A percentile compares a stretch with the other conserved stretches of the same genome.
Conservation (phyloP, 495 filamentous ascomycete species). For the Pseudotulostoma volvatum region DNA sequence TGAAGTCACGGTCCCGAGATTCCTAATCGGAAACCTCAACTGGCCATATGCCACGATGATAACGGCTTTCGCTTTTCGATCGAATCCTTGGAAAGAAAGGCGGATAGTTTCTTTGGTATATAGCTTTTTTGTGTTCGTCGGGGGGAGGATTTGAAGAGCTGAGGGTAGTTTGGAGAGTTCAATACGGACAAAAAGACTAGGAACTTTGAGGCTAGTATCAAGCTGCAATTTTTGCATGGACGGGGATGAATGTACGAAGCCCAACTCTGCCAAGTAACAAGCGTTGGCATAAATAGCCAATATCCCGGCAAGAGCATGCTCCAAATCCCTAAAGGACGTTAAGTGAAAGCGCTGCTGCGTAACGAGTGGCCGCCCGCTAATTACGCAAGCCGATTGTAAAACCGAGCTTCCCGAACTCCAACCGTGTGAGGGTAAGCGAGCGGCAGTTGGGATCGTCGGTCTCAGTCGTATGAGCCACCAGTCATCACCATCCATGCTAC, state of each 20-base stretch:
- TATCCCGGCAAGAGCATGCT: slow-evolving; percentile 24
- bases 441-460: slow-evolving; percentile 4
- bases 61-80: slow-evolving; percentile 15
- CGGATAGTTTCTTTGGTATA: slow-evolving; percentile 22
- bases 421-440: background rate
- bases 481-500: slow-evolving; percentile 54
- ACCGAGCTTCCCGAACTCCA: slow-evolving; percentile 1
- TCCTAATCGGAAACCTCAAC: slow-evolving; percentile 12
- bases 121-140: slow-evolving; percentile 13
- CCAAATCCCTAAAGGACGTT: slow-evolving; percentile 20
- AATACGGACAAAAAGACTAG: slow-evolving; percentile 24
- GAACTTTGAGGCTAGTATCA: slow-evolving; percentile 15
- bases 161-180: slow-evolving; percentile 16
- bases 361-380: slow-evolving; percentile 4
- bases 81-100: slow-evolving; percentile 27
- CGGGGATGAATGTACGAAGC: slow-evolving; percentile 17
- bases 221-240: slow-evolving; percentile 21
- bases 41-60: slow-evolving; percentile 27
- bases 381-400: slow-evolving; percentile 2
- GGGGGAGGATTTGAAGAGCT: slow-evolving; percentile 17
- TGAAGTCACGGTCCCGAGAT: slow-evolving; percentile 13
- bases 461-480: slow-evolving; percentile 58
- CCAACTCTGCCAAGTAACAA: slow-evolving; percentile 20
- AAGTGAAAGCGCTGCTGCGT: slow-evolving; percentile 10
- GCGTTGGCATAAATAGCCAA: slow-evolving; percentile 28